Conservation (phyloP, 1,139 yeast genomes). For the Sugiyamaella neomexicana region DNA sequence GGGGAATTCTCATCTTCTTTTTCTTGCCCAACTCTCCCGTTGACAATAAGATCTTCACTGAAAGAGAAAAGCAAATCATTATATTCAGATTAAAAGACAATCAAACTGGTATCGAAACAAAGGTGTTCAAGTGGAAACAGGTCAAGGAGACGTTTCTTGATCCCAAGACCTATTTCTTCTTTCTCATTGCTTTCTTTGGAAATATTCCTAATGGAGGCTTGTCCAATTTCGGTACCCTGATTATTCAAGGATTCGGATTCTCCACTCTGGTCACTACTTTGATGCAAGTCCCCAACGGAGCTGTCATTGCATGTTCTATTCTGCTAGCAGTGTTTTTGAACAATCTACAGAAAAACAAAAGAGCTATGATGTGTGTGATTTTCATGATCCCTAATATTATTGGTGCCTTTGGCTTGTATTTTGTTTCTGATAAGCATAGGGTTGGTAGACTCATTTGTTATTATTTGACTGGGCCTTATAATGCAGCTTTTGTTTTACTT, state of each 20-base stretch:
- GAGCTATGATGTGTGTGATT: constrained; percentile 24
- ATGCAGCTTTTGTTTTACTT: constrained; percentile 50
- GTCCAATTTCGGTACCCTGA: constrained; percentile 38
- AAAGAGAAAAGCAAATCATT: constrained; percentile 53
- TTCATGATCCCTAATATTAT: constrained; percentile 32
- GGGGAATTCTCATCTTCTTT: constrained; percentile 50
- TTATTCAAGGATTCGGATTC: constrained; percentile 36
- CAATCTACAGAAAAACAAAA: constrained; percentile 21
- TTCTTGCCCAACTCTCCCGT: constrained; percentile 56
- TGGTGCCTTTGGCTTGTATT: constrained; percentile 34
- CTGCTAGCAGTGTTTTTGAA: constrained; percentile 27
- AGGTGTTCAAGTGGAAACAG: constrained; percentile 52
- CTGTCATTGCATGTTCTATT: constrained; percentile 27
- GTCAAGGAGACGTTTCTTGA: constrained; percentile 45
- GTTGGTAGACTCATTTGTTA: constrained; percentile 33
- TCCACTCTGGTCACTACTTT: constrained; percentile 32
- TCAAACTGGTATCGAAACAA: constrained; percentile 54
- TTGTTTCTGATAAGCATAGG: constrained; percentile 24
- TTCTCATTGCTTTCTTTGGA: constrained; percentile 42
- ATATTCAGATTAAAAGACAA: constrained; percentile 52
- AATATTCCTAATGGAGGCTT: constrained; percentile 53
- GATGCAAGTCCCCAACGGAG: constrained; percentile 35
- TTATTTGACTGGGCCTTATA: constrained; percentile 33
- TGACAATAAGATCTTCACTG: constrained; percentile 53
- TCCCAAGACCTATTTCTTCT: constrained; percentile 50